Conservation (phyloP, 139 green algal genomes). For the Chlorella ohadii region DNA sequence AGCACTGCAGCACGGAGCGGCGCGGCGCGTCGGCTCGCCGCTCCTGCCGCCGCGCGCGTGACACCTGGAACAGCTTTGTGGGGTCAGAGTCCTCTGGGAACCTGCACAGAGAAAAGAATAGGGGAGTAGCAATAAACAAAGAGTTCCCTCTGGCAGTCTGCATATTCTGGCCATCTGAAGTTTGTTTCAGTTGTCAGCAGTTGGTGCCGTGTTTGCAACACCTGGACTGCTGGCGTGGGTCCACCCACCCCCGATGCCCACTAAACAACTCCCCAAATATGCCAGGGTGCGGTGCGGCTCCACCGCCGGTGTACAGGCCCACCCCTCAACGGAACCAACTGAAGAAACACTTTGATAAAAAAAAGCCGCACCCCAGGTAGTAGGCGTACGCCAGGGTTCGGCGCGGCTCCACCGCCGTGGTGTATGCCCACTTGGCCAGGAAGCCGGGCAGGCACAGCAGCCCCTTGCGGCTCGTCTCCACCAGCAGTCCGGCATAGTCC, state of each 20-base stretch:
- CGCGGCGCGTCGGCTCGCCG: conserved; percentile 32
- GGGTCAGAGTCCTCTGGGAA: conserved; percentile 41
- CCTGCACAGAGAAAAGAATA: not conserved
- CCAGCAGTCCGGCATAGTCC: conserved; percentile 48
- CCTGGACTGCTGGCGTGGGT: too few species aligned
- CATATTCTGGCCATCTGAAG: too few species aligned
- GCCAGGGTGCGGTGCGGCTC: too few species aligned
- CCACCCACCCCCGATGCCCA: too few species aligned
- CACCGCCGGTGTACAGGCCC: too few species aligned
- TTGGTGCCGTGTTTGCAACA: too few species aligned
- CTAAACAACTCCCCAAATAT: too few species aligned
- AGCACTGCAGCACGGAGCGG: conserved; percentile 46
- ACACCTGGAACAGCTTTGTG: conserved; percentile 48
- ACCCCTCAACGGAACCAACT: too few species aligned
- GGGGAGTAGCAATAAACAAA: too few species aligned
- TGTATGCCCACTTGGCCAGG: conserved; percentile 63
- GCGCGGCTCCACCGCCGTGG: conserved; percentile 53
- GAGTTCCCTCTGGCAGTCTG: too few species aligned
- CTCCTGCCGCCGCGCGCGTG: conserved; percentile 58
- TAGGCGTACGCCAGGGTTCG: conserved; percentile 72
- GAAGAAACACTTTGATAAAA: too few species aligned
- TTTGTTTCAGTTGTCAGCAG: too few species aligned
- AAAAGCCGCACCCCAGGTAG: conserved; percentile 78
- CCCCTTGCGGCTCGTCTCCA: conserved; percentile 47
- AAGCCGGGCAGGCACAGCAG: conserved; percentile 64